Evolutionary conservation across 805 yeast species (phyloP).

Genomic region (Candida ortonii): DNA sequence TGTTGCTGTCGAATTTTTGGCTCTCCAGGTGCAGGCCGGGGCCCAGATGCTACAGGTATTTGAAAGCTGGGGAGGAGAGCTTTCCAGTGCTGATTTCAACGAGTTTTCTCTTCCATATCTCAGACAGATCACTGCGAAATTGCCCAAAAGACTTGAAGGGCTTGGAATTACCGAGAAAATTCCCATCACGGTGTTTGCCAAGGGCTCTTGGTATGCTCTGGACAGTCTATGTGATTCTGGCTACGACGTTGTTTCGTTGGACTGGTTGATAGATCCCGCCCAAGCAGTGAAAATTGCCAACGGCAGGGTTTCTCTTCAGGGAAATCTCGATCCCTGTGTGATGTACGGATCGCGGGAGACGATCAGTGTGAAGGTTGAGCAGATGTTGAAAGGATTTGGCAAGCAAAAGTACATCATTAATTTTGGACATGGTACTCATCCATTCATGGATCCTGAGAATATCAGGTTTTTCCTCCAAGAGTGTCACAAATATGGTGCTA

Average conservation of each 20-base stretch:
- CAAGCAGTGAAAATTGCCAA: slow-evolving; percentile 75
- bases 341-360: slow-evolving; percentile 86
- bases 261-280: slow-evolving; percentile 84
- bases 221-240: slow-evolving; percentile 79
- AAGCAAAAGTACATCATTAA: slow-evolving; percentile 87
- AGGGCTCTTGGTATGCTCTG: slow-evolving; percentile 96
- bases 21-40: slow-evolving; percentile 94
- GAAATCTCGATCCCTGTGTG: slow-evolving; percentile 92
- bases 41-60: slow-evolving; percentile 97
- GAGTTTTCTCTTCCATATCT: slow-evolving; percentile 89
- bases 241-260: slow-evolving; percentile 86
- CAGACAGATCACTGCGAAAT: slow-evolving; percentile 63
- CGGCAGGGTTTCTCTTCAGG: slow-evolving; percentile 84
- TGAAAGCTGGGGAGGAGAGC: slow-evolving; percentile 97
- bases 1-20: slow-evolving; percentile 87
- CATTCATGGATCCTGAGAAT: slow-evolving; percentile 93
- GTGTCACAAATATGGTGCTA: no score
- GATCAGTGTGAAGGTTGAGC: slow-evolving; percentile 76
- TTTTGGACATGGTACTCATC: slow-evolving; percentile 98
- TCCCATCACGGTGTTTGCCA: slow-evolving; percentile 89
- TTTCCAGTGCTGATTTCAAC: slow-evolving; percentile 83
- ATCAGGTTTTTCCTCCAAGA: slow-evolving; percentile 82
- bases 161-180: slow-evolving; percentile 67
- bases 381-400: slow-evolving; percentile 87
- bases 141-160: slow-evolving; percentile 68